Evolutionary conservation across 2,329 filamentous ascomycete genomes (phyloP), one percentile per base, ranked within the genome.

Genomic region (Cercospora sojina): DNA sequence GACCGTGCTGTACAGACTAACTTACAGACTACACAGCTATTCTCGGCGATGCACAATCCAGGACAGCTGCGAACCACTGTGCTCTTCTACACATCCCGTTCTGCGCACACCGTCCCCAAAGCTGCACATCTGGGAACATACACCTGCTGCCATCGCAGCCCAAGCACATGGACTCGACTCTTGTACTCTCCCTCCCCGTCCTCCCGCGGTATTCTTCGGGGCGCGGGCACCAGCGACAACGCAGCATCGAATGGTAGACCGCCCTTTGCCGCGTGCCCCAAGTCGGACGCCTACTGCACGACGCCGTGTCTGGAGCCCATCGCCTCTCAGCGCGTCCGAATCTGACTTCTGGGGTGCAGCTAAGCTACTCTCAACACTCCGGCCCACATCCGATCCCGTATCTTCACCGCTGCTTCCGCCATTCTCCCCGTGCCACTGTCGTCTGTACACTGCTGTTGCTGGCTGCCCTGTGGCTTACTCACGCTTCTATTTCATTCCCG

Each of bases 341-440:
- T 51, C 47, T 23, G 41, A 62, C 41, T 62, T 53, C 43, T 62
- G 59, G 59, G 59, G 59, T 62, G 59, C 59, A 62, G 59, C 38
- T 53, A n/a, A 62, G 59, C 38, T 53, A n/a, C 31, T 55, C 60
- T 55, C 60, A 62, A 55, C 60, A 62, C 47, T 23, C 29, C 27
- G 35, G 53, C 3, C 29, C 16, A 31, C 53, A 12, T 13, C 53
- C 53, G 53, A 35, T 18, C 25, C 31, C 53, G 31, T 31, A n/a
- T 32, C 31, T 57, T 35, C 53, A 57, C 53, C 53, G 53, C 53
- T 23, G 53, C 53, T 57, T 23, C 53, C 53, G 27, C 53, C 27
- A 32, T 57, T 31, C 27, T 32, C 31, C 16, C 53, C 20, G 31
- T 57, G 53, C n/a, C 53, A 51, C 53, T 32, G 23, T 25, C 51